Base-by-base conservation (phyloP, 192 early-diverging fungal species). In the Lobulomyces angularis region DNA sequence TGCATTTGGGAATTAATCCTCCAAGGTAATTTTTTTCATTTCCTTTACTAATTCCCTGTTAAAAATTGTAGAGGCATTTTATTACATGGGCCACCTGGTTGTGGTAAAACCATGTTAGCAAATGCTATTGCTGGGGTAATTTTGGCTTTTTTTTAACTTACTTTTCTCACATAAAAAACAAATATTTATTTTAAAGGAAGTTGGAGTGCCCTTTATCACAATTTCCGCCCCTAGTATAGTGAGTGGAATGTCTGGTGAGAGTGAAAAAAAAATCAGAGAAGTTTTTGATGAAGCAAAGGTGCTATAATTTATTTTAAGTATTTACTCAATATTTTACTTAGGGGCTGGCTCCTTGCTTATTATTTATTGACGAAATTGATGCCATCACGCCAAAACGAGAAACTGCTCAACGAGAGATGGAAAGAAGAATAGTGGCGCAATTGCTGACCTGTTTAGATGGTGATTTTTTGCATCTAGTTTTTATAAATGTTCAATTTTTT, bases 311-410 rank as follows among this genome's bases (percentile, higher is more conserved):
- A 30, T 27, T 5, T 34, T 8, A 8, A 21, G n/a, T 38, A 11
- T 35, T 23, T 11, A 4, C 45, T n/a, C n/a, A n/a, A n/a, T n/a
- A n/a, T n/a, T n/a, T n/a, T n/a, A n/a, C n/a, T n/a, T n/a, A 52
- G 39, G 79, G 68, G 4, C 55, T 78, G 43, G 89, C 89, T 5
- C 89, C 89, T 0, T 90, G 86, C 59, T 49, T 97, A 18, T 65
- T 97, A 40, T 97, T 97, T 46, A 90, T 97, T 48, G 93, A 97
- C 53, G 93, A 97, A 56, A 95, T 97, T 43, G 93, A 97, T 56
- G 87, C 89, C 11, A 95, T 97, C 36, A 86, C 90, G 2, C 88
- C 91, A 5, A 84, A 84, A 58, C 69, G 86, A 40, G 86, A 90
- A 51, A 86, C 80, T 28, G 85, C 90, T 4, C 86, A 91, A 53